phyloP scores from a whole-genome alignment of 2,329 filamentous ascomycete genomes.

The Tolypocladium pustulatum region DNA sequence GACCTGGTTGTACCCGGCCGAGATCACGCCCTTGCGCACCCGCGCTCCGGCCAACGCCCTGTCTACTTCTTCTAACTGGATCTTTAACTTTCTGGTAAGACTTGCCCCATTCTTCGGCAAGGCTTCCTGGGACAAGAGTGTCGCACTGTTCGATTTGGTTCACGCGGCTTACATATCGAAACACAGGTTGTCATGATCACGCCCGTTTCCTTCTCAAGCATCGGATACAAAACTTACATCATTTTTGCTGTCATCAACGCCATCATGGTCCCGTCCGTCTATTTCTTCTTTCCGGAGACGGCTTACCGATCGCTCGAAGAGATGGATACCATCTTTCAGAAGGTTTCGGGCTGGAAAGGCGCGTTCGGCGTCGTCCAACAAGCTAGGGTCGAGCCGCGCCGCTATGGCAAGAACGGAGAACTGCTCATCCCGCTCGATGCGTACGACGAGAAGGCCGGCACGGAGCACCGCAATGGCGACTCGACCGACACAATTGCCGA shows the following conservation, averaged over 20 bases:
- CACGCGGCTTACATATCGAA: neutral
- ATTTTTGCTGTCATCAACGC: constrained; percentile 58
- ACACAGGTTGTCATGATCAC: constrained; percentile 48
- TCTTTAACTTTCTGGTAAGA: constrained; percentile 48
- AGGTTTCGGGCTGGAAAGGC: constrained; percentile 32
- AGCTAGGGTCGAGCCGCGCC: constrained; percentile 36
- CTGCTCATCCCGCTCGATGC: constrained; percentile 37
- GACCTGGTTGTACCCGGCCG: constrained; percentile 55
- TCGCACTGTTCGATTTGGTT: neutral
- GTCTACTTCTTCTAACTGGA: constrained; percentile 45
- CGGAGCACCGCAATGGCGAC: constrained; percentile 17
- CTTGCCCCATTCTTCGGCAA: neutral
- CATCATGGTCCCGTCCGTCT: constrained; percentile 45
- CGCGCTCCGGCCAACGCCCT: constrained; percentile 51
- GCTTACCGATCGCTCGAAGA: constrained; percentile 54
- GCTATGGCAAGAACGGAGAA: constrained; percentile 50
- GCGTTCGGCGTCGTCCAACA: constrained; percentile 25
- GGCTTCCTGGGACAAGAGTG: neutral
- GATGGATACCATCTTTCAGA: constrained; percentile 55
- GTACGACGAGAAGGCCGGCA: constrained; percentile 24
- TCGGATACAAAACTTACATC: constrained; percentile 50
- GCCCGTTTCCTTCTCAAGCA: constrained; percentile 45
- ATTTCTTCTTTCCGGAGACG: constrained; percentile 57
- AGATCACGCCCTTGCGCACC: constrained; percentile 58
- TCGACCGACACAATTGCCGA: constrained; percentile 13